Conservation (phyloP, 345 rosid species). For the Crucihimalaya himalaica region DNA sequence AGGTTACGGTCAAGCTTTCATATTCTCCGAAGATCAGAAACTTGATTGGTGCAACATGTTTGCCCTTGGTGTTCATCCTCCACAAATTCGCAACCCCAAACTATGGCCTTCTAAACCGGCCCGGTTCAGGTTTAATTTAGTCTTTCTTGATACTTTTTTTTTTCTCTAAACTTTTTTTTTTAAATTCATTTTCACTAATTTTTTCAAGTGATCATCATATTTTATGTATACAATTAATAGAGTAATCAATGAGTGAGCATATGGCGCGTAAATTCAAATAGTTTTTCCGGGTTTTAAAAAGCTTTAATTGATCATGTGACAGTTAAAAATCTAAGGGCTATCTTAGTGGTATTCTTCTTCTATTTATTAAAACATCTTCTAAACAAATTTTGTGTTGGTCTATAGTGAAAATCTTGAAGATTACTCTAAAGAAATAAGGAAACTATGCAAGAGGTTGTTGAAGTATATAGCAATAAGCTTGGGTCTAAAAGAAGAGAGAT, state of each 20-base stretch:
- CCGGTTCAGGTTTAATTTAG: constrained; percentile 58
- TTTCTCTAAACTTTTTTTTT: neutral
- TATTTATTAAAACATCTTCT: neutral
- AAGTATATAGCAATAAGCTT: constrained; percentile 62
- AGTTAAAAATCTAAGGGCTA: neutral
- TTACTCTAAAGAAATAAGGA: constrained; percentile 69
- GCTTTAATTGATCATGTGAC: constrained; percentile 9
- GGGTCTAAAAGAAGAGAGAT: constrained; percentile 54
- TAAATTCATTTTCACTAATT: neutral
- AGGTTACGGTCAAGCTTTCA: constrained; percentile 95
- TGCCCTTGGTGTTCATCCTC: constrained; percentile 89
- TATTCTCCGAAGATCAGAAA: constrained; percentile 91
- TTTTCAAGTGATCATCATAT: constrained; percentile 1
- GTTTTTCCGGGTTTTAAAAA: neutral
- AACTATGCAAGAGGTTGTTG: constrained; percentile 63
- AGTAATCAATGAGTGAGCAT: constrained; percentile 7
- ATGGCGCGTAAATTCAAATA: constrained; percentile 26
- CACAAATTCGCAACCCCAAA: constrained; percentile 65
- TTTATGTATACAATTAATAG: neutral
- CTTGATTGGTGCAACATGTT: constrained; percentile 99
- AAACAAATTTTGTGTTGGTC: neutral
- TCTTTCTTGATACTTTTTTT: neutral
- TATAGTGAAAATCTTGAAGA: constrained; percentile 66
- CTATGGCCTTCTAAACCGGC: constrained; percentile 80
- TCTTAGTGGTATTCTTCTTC: neutral